A percentile compares a stretch with the other conserved stretches of the same genome.
phyloP scores from a whole-genome alignment of 768 basidiomycete species.

The Rhizopogon vinicolor region DNA sequence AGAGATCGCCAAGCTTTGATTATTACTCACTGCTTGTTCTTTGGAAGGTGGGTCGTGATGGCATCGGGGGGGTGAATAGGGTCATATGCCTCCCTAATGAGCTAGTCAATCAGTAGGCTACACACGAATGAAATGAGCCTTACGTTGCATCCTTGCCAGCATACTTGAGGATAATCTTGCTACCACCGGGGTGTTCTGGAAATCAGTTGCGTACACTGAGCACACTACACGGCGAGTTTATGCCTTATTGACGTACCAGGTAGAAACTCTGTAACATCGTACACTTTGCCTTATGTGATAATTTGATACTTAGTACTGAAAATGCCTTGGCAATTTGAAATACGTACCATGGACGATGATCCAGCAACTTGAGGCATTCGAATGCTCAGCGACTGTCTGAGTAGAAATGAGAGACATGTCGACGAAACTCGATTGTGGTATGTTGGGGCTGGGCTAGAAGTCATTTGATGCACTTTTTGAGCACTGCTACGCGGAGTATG shows the following conservation, averaged over 20 bases:
- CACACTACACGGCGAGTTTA: background rate
- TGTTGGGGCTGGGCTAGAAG: background rate
- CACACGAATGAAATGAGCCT: constrained; percentile 18
- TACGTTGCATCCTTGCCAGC: constrained; percentile 89
- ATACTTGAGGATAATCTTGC: constrained; percentile 81
- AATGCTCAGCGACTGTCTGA: constrained; percentile 44
- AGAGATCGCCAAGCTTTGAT: background rate
- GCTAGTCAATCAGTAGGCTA: background rate
- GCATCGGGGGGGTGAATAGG: constrained; percentile 86
- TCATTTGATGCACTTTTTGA: constrained; percentile 8
- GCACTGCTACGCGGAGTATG: constrained; percentile 6
- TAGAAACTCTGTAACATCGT: constrained; percentile 77
- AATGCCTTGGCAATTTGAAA: background rate
- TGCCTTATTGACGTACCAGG: constrained; percentile 41
- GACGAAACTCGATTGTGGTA: background rate
- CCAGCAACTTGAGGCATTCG: constrained; percentile 63
- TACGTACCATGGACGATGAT: constrained; percentile 77
- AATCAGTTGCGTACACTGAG: background rate
- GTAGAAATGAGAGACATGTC: constrained; percentile 14
- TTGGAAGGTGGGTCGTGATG: constrained; percentile 70
- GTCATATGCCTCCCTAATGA: constrained; percentile 67
- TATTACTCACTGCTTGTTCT: constrained; percentile 72
- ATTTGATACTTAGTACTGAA: background rate
- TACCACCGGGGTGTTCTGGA: constrained; percentile 73
- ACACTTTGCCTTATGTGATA: constrained; percentile 52